phyloP scores from a whole-genome alignment of 495 filamentous ascomycete species.

The Coniosporium apollinis region DNA sequence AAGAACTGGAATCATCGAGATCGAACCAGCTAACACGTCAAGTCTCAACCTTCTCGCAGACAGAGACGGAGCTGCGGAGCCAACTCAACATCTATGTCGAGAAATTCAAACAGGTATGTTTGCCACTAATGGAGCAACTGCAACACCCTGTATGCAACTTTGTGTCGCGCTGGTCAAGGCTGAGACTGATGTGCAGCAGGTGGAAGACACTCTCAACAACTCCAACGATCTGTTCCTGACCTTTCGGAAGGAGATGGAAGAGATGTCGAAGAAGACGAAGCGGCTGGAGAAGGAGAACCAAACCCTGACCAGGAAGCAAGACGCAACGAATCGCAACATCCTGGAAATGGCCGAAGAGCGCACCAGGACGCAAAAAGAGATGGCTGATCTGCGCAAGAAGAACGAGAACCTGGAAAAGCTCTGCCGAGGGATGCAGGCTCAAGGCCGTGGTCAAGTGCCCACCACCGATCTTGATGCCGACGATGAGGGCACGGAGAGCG shows the following conservation, averaged over 20 bases:
- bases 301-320: constrained; percentile 77
- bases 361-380: constrained; percentile 28
- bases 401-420: constrained; percentile 84
- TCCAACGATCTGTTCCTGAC: constrained; percentile 96
- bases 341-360: constrained; percentile 96
- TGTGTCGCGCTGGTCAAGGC: no score
- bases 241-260: constrained; percentile 98
- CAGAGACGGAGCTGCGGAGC: constrained; percentile 79
- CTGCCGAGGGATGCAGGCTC: constrained; percentile 85
- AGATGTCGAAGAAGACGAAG: constrained; percentile 99
- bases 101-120: constrained; percentile 95
- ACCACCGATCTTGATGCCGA: constrained; percentile 29
- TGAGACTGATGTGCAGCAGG: no score
- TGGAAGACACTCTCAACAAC: constrained; percentile 97
- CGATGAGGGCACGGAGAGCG: constrained; percentile 50
- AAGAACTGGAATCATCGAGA: constrained; percentile 61
- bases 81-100: constrained; percentile 98
- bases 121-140: background rate
- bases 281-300: constrained; percentile 93
- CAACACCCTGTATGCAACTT: no score
- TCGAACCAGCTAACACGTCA: constrained; percentile 75
- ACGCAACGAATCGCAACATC: constrained; percentile 86
- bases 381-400: constrained; percentile 50
- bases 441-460: constrained; percentile 49
- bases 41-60: constrained; percentile 91